phyloP scores from a whole-genome alignment of 305 asterid genomes.

The Fraxinus nigra region DNA sequence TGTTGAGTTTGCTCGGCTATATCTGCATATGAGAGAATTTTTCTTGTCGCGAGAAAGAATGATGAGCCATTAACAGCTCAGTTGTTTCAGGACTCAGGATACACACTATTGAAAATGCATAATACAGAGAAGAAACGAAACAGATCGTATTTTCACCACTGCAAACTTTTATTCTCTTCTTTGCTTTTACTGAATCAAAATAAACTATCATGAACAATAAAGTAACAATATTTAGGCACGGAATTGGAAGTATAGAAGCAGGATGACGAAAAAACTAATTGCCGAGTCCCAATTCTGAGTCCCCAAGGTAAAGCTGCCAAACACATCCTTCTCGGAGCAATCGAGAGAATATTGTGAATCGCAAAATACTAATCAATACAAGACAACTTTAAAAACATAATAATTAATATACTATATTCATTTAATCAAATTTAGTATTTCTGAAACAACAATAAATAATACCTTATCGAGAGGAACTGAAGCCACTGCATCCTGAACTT shows the following conservation, averaged over 20 bases:
- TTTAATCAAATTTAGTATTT: not conserved
- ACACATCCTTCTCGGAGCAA: not conserved
- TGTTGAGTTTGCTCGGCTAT: not conserved
- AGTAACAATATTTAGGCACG: not conserved
- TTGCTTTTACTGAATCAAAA: not conserved
- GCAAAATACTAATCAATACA: not conserved
- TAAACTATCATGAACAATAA: not conserved
- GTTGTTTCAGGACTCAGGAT: not conserved
- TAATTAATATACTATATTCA: not conserved
- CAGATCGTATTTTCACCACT: not conserved
- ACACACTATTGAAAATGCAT: not conserved
- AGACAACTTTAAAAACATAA: not conserved
- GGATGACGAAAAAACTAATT: not conserved
- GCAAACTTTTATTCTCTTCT: not conserved
- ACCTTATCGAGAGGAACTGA: slow-evolving; percentile 86
- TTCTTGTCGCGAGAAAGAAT: not conserved
- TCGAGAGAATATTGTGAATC: slow-evolving; percentile 9
- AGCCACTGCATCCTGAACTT: slow-evolving; percentile 82
- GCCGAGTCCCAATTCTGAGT: not conserved
- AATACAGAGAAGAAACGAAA: not conserved
- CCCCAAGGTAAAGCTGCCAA: slow-evolving; percentile 8
- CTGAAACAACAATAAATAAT: not conserved
- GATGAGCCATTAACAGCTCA: not conserved
- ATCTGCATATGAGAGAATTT: not conserved
- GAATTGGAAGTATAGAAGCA: not conserved